A percentile compares a stretch with the other conserved stretches of the same genome.
These are phyloP conservation scores for Myriangium duriaei DNA, from an alignment of 2,329 filamentous ascomycete species.

Conservation along the genomic window DNA sequence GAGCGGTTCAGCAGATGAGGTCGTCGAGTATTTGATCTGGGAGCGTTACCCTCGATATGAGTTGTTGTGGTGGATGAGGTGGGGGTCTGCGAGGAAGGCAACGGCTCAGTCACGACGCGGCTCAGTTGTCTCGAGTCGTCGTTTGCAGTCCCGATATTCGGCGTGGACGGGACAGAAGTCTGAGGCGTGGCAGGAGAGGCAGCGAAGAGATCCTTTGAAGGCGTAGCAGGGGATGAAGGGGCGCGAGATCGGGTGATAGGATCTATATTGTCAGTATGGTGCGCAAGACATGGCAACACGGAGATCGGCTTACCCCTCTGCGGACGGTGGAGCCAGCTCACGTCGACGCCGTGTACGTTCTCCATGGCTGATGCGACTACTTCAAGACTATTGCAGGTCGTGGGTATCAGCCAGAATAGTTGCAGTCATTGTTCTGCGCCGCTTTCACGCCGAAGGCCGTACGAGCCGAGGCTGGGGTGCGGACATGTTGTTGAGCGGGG, in stretches of 20 bases:
- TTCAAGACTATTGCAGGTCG: background rate
- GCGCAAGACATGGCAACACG: background rate
- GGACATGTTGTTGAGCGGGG: too few relatives aligned
- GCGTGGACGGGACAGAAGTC: conserved; percentile 13
- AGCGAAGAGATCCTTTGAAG: conserved; percentile 12
- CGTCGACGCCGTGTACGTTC: conserved; percentile 69
- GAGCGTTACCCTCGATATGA: conserved; percentile 12
- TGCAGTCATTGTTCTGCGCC: background rate
- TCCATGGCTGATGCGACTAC: conserved; percentile 45
- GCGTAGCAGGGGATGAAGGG: conserved; percentile 13
- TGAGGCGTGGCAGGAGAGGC: conserved; percentile 9
- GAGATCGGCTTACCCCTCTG: conserved; percentile 51
- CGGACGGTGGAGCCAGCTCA: conserved; percentile 81
- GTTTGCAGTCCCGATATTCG: conserved; percentile 11
- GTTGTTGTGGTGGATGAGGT: conserved; percentile 9
- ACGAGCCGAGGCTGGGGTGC: too few relatives aligned
- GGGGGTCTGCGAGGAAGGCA: conserved; percentile 21
- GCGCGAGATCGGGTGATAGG: conserved; percentile 21
- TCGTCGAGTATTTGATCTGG: conserved; percentile 15
- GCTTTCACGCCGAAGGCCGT: background rate
- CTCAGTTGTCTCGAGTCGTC: conserved; percentile 13
- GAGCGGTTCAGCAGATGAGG: conserved; percentile 31
- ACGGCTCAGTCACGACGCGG: conserved; percentile 25
- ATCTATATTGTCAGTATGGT: background rate
- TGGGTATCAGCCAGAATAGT: background rate